Evolutionary conservation across 176 grass and related monocot genomes (phyloP), one percentile per base, ranked within the genome.

Genomic region (Cenchrus purpureus): DNA sequence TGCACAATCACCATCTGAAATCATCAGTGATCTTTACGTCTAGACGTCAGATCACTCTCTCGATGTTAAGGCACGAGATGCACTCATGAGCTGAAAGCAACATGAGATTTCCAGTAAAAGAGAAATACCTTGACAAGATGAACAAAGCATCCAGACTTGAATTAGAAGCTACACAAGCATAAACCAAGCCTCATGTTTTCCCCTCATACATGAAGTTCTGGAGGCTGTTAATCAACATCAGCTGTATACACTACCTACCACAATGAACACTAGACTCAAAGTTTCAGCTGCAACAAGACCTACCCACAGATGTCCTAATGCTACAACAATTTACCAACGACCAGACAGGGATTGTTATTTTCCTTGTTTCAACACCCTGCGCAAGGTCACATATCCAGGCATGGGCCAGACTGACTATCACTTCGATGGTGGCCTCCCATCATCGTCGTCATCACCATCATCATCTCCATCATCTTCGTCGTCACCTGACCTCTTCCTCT

Each of bases 261-360:
- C 62, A 12, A 49, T n/a, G 60, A 37, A 78, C 66, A 55, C 65
- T 43, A 28, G 62, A 85, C 52, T 54, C 55, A 25, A 78, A 78
- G 83, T 78, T 86, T 74, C 56, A 87, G 73, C 60, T 68, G 74
- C 84, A 74, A 83, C 67, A 79, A 73, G 57, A 85, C 34, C 78
- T 81, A 85, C 4, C 55, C 68, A 85, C 77, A 83, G 79, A 76
- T 85, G 63, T 90, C 76, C 85, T 87, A 87, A 61, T 80, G 13
- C 85, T 91, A 90, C 74, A 87, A 82, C 31, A 74, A 87, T 90
- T 87, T 90, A 87, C 84, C 61, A 79, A 77, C 88, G 78, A 78
- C 48, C 79, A 74, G 67, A 74, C 20, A 16, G 45, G 60, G 16
- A 63, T 87, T 91, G 45, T 87, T 87, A 79, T 75, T 87, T 79